Conservation (phyloP, 768 basidiomycete genomes). For the Mycena albidolilacea region DNA sequence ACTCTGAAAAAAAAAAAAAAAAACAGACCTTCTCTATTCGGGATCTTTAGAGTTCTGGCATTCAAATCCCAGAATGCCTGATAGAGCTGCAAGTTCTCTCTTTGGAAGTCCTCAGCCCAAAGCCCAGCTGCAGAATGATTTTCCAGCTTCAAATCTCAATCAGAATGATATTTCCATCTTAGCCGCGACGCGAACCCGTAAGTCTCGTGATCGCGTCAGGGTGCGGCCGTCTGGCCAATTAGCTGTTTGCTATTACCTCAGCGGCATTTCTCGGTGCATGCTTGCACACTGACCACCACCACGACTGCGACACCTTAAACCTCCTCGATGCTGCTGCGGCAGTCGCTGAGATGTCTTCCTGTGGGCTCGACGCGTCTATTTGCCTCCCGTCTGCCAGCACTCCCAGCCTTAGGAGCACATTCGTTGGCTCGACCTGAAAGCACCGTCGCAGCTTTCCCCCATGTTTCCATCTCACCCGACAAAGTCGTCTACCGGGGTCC, state of each 20-base stretch:
- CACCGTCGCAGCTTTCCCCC: conserved; percentile 10
- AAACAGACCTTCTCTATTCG: too few species aligned
- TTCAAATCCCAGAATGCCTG: too few species aligned
- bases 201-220: neutral
- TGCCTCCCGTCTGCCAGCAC: conserved; percentile 8
- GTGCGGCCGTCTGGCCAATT: neutral
- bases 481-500: conserved; percentile 77
- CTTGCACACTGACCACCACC: conserved; percentile 13
- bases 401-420: neutral
- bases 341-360: conserved; percentile 33
- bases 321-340: conserved; percentile 34
- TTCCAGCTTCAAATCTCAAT: too few species aligned
- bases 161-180: too few species aligned
- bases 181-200: too few species aligned
- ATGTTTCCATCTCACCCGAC: conserved; percentile 39
- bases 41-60: too few species aligned
- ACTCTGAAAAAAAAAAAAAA: too few species aligned
- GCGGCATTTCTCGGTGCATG: neutral
- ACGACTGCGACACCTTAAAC: neutral
- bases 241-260: neutral
- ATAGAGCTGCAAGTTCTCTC: too few species aligned
- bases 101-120: too few species aligned
- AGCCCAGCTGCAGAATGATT: too few species aligned
- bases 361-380: conserved; percentile 2
- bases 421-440: conserved; percentile 19